A percentile compares a stretch with the other conserved stretches of the same genome.
Evolutionary conservation across 768 basidiomycete genomes (phyloP).

Genomic region (Amanita rubescens): DNA sequence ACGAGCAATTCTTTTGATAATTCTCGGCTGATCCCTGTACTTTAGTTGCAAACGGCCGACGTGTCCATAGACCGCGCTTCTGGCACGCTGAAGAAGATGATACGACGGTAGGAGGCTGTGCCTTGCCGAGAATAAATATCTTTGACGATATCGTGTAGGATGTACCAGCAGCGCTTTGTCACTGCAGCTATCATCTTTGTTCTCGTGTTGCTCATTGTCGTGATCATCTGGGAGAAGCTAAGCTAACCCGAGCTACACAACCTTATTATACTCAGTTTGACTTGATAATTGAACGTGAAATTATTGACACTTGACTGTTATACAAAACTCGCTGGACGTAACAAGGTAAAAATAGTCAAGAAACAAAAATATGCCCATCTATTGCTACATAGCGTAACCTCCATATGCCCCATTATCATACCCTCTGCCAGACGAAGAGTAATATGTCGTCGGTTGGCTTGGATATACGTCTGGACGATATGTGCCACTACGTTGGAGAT

Average conservation of each 20-base stretch:
- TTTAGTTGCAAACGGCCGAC: slow-evolving; percentile 79
- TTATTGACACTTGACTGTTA: background rate
- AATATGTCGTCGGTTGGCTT: slow-evolving; percentile 10
- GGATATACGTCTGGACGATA: too few relatives aligned
- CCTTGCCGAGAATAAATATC: background rate
- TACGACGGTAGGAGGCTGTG: slow-evolving; percentile 63
- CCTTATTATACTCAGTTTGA: background rate
- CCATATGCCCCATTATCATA: slow-evolving; percentile 22
- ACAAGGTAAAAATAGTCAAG: slow-evolving; percentile 5
- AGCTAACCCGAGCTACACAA: slow-evolving; percentile 21
- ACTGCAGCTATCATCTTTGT: slow-evolving; percentile 83
- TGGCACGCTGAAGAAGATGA: slow-evolving; percentile 91
- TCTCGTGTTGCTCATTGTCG: slow-evolving; percentile 72
- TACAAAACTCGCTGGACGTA: background rate
- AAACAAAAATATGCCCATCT: slow-evolving; percentile 12
- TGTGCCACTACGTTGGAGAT: slow-evolving; percentile 20
- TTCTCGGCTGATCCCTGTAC: background rate
- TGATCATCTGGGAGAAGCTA: slow-evolving; percentile 78
- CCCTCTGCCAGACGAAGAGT: slow-evolving; percentile 19
- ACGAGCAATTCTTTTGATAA: slow-evolving; percentile 3
- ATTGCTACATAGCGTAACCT: slow-evolving; percentile 23
- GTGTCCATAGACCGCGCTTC: slow-evolving; percentile 86
- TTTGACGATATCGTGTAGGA: slow-evolving; percentile 42
- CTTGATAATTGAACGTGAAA: background rate
- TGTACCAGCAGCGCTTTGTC: slow-evolving; percentile 93